phyloP scores from a whole-genome alignment of 192 early-diverging fungal species.

The Coemansia asiatica region DNA sequence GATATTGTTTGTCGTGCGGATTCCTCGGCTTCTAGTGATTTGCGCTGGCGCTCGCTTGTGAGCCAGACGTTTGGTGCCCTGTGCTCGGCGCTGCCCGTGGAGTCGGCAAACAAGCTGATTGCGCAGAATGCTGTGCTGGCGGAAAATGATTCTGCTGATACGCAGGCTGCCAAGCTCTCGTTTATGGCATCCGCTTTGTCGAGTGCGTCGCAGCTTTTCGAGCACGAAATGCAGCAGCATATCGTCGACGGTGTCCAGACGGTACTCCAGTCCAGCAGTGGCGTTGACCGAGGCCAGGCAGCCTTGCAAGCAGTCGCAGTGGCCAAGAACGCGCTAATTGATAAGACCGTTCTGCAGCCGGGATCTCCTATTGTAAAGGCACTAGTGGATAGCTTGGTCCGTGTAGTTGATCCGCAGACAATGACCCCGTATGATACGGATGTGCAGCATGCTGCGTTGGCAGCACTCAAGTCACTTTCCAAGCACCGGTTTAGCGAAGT shows the following conservation, averaged over 20 bases:
- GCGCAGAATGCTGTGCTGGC: conserved; percentile 20
- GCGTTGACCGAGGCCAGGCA: conserved; percentile 26
- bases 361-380: background rate
- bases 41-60: conserved; percentile 29
- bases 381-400: conserved; percentile 26
- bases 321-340: conserved; percentile 31
- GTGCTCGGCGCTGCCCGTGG: conserved; percentile 28
- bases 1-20: conserved; percentile 12
- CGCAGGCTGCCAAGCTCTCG: conserved; percentile 70
- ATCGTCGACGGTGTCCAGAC: conserved; percentile 62
- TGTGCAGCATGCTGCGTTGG: conserved; percentile 57
- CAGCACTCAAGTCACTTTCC: conserved; percentile 59
- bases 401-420: conserved; percentile 21
- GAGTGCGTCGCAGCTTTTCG: conserved; percentile 57
- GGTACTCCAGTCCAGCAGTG: conserved; percentile 54
- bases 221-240: conserved; percentile 60
- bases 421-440: conserved; percentile 34
- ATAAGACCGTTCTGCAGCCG: background rate
- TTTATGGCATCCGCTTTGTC: conserved; percentile 72
- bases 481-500: conserved; percentile 52
- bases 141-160: conserved; percentile 10
- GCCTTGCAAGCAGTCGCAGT: conserved; percentile 32
- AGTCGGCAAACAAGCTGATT: conserved; percentile 20
- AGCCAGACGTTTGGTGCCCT: conserved; percentile 40
- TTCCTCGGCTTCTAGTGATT: conserved; percentile 9